These are phyloP conservation scores for Candida argentea DNA, from an alignment of 805 yeast genomes.

Conservation along the genomic window DNA sequence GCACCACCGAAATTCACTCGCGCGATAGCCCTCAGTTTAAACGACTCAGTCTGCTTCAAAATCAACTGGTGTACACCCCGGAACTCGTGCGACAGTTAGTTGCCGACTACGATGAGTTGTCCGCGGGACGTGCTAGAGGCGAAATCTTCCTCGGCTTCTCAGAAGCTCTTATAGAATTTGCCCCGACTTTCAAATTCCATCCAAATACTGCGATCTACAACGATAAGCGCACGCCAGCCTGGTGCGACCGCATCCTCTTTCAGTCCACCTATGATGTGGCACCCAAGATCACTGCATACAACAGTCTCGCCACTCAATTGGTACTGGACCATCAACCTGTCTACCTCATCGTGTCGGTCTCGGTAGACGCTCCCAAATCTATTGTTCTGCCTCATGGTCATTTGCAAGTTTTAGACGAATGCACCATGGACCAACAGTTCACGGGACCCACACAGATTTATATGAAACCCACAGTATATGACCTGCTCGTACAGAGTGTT, in stretches of 20 bases:
- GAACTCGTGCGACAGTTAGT: constrained; percentile 13
- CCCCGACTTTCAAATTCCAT: constrained; percentile 72
- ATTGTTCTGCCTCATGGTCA: constrained; percentile 20
- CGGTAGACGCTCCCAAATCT: constrained; percentile 28
- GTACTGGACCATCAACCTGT: constrained; percentile 83
- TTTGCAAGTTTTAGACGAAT: constrained; percentile 17
- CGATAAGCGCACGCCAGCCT: constrained; percentile 60
- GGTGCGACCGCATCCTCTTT: constrained; percentile 82
- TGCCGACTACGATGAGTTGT: constrained; percentile 41
- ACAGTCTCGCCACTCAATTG: constrained; percentile 35
- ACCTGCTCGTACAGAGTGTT: constrained; percentile 15
- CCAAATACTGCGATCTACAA: constrained; percentile 43
- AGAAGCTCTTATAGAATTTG: constrained; percentile 56
- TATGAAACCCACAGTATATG: constrained; percentile 23
- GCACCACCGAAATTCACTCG: constrained; percentile 32
- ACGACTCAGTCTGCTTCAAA: constrained; percentile 16
- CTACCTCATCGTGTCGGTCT: constrained; percentile 38
- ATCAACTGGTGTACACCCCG: constrained; percentile 10
- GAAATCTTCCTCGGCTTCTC: constrained; percentile 50
- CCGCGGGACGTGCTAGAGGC: constrained; percentile 27
- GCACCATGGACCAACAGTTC: constrained; percentile 7
- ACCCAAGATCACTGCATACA: constrained; percentile 31
- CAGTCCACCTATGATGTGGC: constrained; percentile 27
- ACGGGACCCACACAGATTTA: constrained; percentile 33
- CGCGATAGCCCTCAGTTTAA: constrained; percentile 5